A percentile compares a stretch with the other conserved stretches of the same genome.
Evolutionary conservation across 805 yeast species (phyloP).

Genomic region (Cyberlindnera nakhonratchasimensis): DNA sequence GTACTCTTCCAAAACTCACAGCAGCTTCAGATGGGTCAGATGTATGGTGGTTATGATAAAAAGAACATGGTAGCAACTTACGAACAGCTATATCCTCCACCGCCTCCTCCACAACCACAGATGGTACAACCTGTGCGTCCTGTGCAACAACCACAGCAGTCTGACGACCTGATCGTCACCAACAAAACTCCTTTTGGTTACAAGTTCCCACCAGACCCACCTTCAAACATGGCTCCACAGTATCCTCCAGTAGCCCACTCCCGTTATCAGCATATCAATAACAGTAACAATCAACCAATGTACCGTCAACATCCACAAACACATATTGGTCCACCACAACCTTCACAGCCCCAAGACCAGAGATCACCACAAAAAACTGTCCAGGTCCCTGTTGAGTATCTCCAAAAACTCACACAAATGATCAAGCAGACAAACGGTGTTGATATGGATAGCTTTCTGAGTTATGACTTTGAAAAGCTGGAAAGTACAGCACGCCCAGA

Average conservation of each 20-base stretch:
- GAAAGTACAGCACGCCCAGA: conserved; percentile 5
- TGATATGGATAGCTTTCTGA: conserved; percentile 21
- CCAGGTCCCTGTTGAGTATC: conserved; percentile 27
- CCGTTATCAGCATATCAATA: not conserved
- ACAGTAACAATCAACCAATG: not conserved
- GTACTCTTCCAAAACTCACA: conserved; percentile 18
- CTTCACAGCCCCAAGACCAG: not conserved
- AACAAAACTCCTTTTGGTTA: conserved; percentile 45
- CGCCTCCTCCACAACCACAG: conserved; percentile 5
- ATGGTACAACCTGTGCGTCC: conserved; percentile 1
- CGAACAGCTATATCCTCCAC: conserved; percentile 9
- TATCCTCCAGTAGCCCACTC: conserved; percentile 1
- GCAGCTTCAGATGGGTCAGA: conserved; percentile 15
- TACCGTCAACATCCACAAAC: conserved; percentile 16
- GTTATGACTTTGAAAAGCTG: conserved; percentile 18
- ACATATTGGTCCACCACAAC: conserved; percentile 1
- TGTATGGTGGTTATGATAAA: not conserved
- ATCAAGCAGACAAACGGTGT: conserved; percentile 23
- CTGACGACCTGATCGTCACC: conserved; percentile 47
- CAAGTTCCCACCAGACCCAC: conserved; percentile 48
- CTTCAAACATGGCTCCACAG: not conserved
- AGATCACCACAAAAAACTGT: conserved; percentile 20
- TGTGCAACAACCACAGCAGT: conserved; percentile 3
- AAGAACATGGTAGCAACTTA: not conserved
- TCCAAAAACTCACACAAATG: conserved; percentile 24